Evolutionary conservation across 148 eudicot genomes (phyloP).

Genomic region (Gaultheria prostrata): DNA sequence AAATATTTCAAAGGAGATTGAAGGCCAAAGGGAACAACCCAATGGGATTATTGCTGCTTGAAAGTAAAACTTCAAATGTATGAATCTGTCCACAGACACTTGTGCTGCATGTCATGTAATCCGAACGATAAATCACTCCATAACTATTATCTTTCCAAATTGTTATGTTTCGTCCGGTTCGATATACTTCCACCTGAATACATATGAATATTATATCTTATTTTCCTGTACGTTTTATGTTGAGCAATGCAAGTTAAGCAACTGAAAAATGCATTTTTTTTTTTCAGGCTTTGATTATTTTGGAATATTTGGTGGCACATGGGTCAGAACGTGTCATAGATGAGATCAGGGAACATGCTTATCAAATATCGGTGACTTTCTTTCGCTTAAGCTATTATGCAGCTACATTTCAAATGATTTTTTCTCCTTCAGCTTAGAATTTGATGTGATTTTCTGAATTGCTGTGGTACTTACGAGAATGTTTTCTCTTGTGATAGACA

Average conservation of each 20-base stretch:
- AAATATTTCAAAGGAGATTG: background rate
- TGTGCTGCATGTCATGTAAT: too few relatives aligned
- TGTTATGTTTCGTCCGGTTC: background rate
- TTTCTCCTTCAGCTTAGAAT: background rate
- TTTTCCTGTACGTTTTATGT: background rate
- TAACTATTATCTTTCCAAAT: background rate
- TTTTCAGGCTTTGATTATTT: slow-evolving; percentile 77
- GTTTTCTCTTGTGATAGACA: slow-evolving; percentile 48
- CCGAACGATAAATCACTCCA: background rate
- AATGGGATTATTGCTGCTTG: background rate
- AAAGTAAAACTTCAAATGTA: background rate
- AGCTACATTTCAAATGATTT: background rate
- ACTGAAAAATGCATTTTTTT: slow-evolving; percentile 7
- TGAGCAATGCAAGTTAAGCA: slow-evolving; percentile 2
- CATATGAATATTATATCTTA: background rate
- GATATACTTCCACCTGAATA: background rate
- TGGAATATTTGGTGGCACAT: slow-evolving; percentile 93
- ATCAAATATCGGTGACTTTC: slow-evolving; percentile 75
- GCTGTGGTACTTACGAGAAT: slow-evolving; percentile 11
- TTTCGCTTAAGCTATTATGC: slow-evolving; percentile 11
- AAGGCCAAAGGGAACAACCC: background rate
- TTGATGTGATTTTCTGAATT: slow-evolving; percentile 15
- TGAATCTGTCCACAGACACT: background rate
- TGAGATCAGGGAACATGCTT: slow-evolving; percentile 91
- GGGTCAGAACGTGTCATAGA: slow-evolving; percentile 96